Conservation (phyloP, 2,329 filamentous ascomycete genomes). For the Pestalotiopsis sp. region DNA sequence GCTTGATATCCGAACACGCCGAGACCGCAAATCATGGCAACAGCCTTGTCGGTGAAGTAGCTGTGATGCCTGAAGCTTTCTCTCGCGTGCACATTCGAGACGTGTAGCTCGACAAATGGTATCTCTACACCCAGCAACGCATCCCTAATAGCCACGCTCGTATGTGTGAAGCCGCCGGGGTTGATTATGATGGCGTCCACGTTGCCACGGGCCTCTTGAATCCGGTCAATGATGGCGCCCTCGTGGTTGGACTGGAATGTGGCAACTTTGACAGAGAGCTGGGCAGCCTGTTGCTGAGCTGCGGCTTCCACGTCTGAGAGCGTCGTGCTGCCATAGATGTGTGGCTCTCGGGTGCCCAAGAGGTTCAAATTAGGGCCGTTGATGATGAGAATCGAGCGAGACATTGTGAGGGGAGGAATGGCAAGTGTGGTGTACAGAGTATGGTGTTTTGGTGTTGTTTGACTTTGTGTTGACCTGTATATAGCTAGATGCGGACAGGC, state of each 20-base stretch:
- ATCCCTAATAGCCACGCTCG: slow-evolving; percentile 75
- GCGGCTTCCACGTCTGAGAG: slow-evolving; percentile 61
- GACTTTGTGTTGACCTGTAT: neutral
- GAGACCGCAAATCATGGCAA: slow-evolving; percentile 72
- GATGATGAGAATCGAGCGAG: slow-evolving; percentile 65
- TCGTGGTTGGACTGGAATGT: slow-evolving; percentile 80
- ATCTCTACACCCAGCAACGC: slow-evolving; percentile 70
- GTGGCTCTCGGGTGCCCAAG: slow-evolving; percentile 73
- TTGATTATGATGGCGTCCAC: slow-evolving; percentile 76
- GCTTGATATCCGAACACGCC: slow-evolving; percentile 65
- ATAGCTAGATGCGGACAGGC: neutral
- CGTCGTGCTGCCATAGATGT: slow-evolving; percentile 73
- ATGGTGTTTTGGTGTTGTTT: neutral
- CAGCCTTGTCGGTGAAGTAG: slow-evolving; percentile 76
- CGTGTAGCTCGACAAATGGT: slow-evolving; percentile 79
- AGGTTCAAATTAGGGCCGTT: slow-evolving; percentile 87
- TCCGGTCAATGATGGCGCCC: slow-evolving; percentile 72
- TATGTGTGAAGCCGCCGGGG: slow-evolving; percentile 76
- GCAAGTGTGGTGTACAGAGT: neutral
- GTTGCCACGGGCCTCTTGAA: slow-evolving; percentile 63
- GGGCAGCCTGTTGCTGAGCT: slow-evolving; percentile 51
- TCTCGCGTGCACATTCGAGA: slow-evolving; percentile 73
- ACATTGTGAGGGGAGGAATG: neutral
- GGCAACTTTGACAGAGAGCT: slow-evolving; percentile 51
- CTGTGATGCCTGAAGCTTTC: slow-evolving; percentile 72